Evolutionary conservation across 331 rosid genomes (phyloP).

Genomic region (Cucumis variabilis): DNA sequence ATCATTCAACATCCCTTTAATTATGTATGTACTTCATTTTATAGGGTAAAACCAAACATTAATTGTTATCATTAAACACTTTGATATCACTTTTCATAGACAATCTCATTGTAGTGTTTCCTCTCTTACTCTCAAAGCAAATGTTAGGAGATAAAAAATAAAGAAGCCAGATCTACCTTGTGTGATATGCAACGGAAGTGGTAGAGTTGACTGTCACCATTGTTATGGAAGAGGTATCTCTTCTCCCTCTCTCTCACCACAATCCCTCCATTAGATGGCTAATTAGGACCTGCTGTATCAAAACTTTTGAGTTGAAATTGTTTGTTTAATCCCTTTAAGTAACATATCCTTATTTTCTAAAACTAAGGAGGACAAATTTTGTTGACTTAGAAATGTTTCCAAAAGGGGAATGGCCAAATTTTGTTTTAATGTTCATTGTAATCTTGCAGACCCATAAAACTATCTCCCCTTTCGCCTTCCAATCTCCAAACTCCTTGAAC

Average conservation of each 20-base stretch:
- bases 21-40: background rate
- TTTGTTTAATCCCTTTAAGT: background rate
- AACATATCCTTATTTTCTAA: background rate
- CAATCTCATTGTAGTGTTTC: constrained; percentile 6
- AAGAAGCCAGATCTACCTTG: constrained; percentile 84
- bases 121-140: constrained; percentile 49
- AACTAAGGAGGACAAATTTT: constrained; percentile 73
- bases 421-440: no score
- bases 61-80: background rate
- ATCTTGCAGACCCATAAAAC: no score
- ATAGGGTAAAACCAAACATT: background rate
- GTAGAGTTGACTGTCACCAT: constrained; percentile 70
- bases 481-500: no score
- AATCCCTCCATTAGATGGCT: background rate
- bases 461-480: no score
- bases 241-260: background rate
- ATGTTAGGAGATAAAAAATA: constrained; percentile 65
- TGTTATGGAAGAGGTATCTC: constrained; percentile 68
- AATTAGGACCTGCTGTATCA: background rate
- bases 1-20: background rate
- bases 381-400: constrained; percentile 76
- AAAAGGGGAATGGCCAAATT: constrained; percentile 95
- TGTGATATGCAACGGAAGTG: constrained; percentile 73
- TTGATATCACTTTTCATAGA: background rate
- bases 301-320: background rate